phyloP scores from a whole-genome alignment of 768 basidiomycete genomes.

The Mycena polygramma region DNA sequence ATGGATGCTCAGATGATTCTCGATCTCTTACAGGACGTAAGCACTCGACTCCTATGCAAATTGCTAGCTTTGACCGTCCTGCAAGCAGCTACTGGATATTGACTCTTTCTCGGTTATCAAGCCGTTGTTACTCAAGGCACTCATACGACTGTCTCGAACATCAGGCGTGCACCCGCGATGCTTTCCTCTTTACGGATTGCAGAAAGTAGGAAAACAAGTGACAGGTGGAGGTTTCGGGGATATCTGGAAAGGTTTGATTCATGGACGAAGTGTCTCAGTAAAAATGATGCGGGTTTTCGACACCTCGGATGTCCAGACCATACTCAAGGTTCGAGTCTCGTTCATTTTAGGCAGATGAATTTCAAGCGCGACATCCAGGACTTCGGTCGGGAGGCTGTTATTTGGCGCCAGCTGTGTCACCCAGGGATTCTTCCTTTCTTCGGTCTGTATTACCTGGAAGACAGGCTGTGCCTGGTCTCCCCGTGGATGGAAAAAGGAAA shows the following conservation, averaged over 20 bases:
- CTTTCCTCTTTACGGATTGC: slow-evolving; percentile 5
- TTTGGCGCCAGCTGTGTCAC: slow-evolving; percentile 38
- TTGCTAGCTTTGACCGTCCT: background rate
- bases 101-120: slow-evolving; percentile 5
- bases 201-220: slow-evolving; percentile 17
- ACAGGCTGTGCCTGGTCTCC: slow-evolving; percentile 40
- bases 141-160: slow-evolving; percentile 24
- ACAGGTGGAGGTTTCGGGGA: slow-evolving; percentile 29
- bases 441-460: slow-evolving; percentile 36
- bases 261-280: slow-evolving; percentile 31
- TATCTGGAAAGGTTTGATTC: slow-evolving; percentile 30
- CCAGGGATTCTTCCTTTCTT: slow-evolving; percentile 42
- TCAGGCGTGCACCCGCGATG: slow-evolving; percentile 28
- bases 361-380: background rate
- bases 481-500: slow-evolving; percentile 49
- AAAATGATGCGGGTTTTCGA: slow-evolving; percentile 33
- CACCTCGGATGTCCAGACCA: background rate
- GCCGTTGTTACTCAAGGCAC: slow-evolving; percentile 16
- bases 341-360: background rate
- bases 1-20: slow-evolving; percentile 19
- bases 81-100: slow-evolving; percentile 22
- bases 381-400: slow-evolving; percentile 37
- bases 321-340: slow-evolving; percentile 13
- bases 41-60: background rate
- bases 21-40: slow-evolving; percentile 30